phyloP scores from a whole-genome alignment of 108 stramenopile genomes.

The Seminavis robusta region DNA sequence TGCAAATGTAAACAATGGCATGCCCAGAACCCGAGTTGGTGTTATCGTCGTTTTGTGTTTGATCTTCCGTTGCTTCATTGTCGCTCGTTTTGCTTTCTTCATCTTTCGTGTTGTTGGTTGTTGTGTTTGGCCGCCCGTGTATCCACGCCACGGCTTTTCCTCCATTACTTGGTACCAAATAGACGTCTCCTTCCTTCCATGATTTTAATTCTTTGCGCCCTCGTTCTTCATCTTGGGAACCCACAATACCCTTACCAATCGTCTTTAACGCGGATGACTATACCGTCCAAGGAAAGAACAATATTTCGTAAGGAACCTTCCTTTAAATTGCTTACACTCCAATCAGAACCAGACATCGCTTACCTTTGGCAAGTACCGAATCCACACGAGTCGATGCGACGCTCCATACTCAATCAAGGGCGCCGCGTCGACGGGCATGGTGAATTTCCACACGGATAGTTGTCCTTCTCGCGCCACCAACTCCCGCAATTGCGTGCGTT shows the following conservation, averaged over 20 bases:
- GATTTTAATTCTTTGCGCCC: constrained; percentile 24
- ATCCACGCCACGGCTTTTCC: constrained; percentile 76
- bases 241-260: constrained; percentile 71
- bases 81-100: not conserved
- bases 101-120: not conserved
- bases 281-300: not conserved
- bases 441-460: constrained; percentile 35
- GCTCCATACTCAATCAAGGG: constrained; percentile 66
- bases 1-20: constrained; percentile 15
- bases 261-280: constrained; percentile 37
- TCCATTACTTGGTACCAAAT: constrained; percentile 38
- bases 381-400: constrained; percentile 52
- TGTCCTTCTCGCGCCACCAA: constrained; percentile 38
- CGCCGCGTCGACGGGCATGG: constrained; percentile 32
- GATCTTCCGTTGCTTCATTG: too few relatives aligned
- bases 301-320: constrained; percentile 8
- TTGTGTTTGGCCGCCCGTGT: constrained; percentile 9
- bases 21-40: too few relatives aligned
- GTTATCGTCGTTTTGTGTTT: too few relatives aligned
- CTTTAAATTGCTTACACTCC: not conserved
- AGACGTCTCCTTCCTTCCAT: constrained; percentile 49
- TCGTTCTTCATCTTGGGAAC: constrained; percentile 57
- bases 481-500: constrained; percentile 42
- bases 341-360: not conserved
- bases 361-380: constrained; percentile 14